These are phyloP conservation scores for Sporothrix luriei DNA, from an alignment of 2,329 filamentous ascomycete species.

Conservation along the genomic window DNA sequence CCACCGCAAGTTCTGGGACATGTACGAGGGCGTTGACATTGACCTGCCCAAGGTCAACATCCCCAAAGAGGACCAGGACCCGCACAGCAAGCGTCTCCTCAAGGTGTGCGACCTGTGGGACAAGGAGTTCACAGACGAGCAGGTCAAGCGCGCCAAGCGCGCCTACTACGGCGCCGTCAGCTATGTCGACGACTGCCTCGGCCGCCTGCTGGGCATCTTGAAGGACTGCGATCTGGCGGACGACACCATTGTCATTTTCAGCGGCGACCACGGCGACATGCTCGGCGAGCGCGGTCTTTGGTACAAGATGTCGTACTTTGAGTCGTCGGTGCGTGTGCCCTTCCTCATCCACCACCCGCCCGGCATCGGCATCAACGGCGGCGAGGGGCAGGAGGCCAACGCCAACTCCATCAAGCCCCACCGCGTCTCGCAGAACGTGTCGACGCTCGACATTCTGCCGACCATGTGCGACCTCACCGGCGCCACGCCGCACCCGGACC, in stretches of 20 bases:
- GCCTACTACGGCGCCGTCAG: conserved; percentile 93
- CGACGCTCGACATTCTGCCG: conserved; percentile 85
- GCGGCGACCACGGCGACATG: conserved; percentile 95
- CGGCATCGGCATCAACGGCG: conserved; percentile 26
- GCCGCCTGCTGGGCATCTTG: conserved; percentile 74
- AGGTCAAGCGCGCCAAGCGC: conserved; percentile 80
- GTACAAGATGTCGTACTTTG: conserved; percentile 95
- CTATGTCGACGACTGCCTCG: conserved; percentile 92
- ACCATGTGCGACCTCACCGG: conserved; percentile 84
- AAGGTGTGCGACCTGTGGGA: conserved; percentile 87
- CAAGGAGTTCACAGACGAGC: conserved; percentile 79
- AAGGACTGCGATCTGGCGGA: conserved; percentile 78
- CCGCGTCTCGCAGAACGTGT: conserved; percentile 80
- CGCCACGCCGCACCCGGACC: conserved; percentile 64
- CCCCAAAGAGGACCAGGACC: conserved; percentile 77
- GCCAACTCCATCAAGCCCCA: conserved; percentile 64
- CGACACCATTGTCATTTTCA: conserved; percentile 89
- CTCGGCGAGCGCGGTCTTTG: conserved; percentile 87
- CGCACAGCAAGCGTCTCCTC: conserved; percentile 83
- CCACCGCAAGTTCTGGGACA: conserved; percentile 88
- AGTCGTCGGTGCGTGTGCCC: conserved; percentile 85
- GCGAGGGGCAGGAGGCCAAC: conserved; percentile 37
- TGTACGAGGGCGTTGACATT: conserved; percentile 88
- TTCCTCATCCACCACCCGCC: conserved; percentile 81
- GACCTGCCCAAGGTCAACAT: conserved; percentile 77